Evolutionary conservation across 1,139 yeast genomes (phyloP), one percentile per base, ranked within the genome.

Genomic region (Candida sanyaensis): DNA sequence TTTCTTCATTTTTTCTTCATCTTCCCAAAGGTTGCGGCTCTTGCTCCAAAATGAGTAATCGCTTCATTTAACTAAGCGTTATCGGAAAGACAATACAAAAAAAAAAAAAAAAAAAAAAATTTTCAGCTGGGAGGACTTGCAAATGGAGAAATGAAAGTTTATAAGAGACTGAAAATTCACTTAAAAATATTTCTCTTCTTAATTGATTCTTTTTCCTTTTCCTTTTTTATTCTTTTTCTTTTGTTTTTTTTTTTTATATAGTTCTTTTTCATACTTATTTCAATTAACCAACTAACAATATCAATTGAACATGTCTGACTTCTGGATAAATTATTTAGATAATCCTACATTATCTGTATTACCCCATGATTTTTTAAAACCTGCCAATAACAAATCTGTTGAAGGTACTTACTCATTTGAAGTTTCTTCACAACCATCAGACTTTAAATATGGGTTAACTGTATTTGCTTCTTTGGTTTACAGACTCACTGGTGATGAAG

Each of bases 401-500:
- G 90, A 87, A 66, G 84, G 92, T 37, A 71, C 74, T 29, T 66
- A 76, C 55, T 61, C 75, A 8, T 71, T 79, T 46, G 56, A 67
- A 9, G 55, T 82, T 8, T 44, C 55, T 2, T 11, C 9, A 6
- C 11, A 26, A 13, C 29, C 38, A 17, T 24, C 46, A 11, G 46
- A 51, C 3, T 88, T 86, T 63, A 63, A 76, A 29, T 66, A 78
- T 21, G 83, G 86, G 0, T 75, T 90, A 50, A 74, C 96, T n/a
- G 81, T 81, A 1, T 88, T 86, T 70, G 82, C 86, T 27, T 81
- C 86, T 1, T 74, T 93, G 49, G 77, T 89, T 36, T 86, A 80
- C 66, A 79, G 98, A 62, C 74, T 89, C 47, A 87, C 97, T 5
- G 98, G 97, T 27, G 98, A 93, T 62, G 97, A 91, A 55, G 98